Conservation (phyloP, 2,329 filamentous ascomycete genomes). For the Stemphylium vesicarium region DNA sequence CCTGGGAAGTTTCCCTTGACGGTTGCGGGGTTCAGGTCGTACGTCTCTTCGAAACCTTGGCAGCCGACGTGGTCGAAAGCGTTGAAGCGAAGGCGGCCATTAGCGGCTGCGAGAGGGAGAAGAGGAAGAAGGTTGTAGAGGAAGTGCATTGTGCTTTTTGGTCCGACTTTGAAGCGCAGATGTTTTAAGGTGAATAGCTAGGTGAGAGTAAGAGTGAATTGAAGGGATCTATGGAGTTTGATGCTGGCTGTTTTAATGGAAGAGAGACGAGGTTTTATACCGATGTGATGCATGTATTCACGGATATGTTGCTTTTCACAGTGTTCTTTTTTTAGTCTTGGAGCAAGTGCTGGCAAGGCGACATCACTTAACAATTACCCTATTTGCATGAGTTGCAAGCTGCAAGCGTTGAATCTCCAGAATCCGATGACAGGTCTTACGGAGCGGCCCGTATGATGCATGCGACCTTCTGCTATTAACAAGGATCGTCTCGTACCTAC, state of each 20-base stretch:
- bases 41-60: constrained; percentile 8
- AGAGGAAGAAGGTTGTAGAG: background rate
- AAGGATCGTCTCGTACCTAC: background rate
- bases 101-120: constrained; percentile 1
- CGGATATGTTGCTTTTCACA: background rate
- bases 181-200: background rate
- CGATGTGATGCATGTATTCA: background rate
- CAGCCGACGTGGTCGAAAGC: constrained; percentile 8
- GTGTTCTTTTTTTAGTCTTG: background rate
- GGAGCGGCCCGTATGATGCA: background rate
- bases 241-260: background rate
- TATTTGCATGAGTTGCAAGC: background rate
- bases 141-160: background rate
- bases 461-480: background rate
- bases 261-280: background rate
- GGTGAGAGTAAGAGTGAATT: background rate
- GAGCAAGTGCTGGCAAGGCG: background rate
- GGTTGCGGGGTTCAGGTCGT: constrained; percentile 4
- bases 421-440: background rate
- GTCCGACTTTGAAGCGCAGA: background rate
- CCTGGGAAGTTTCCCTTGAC: constrained; percentile 13
- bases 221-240: background rate
- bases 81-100: constrained; percentile 6
- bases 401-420: background rate
- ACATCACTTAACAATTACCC: background rate